phyloP scores from a whole-genome alignment of 2,329 filamentous ascomycete species.

The Calonectria multiphialidica region DNA sequence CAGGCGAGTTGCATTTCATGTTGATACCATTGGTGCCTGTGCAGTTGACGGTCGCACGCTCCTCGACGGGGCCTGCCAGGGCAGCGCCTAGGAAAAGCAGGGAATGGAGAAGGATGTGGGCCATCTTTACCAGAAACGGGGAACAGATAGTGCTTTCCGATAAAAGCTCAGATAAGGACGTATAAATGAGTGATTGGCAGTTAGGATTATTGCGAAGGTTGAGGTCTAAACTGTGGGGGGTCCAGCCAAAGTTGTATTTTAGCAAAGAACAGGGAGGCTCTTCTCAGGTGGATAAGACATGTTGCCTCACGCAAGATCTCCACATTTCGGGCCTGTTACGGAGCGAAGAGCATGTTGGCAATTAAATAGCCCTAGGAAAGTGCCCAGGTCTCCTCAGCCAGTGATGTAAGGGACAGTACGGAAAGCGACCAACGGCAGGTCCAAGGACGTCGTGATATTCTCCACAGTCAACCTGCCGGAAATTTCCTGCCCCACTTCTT shows the following conservation, averaged over 20 bases:
- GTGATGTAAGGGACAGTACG: not conserved
- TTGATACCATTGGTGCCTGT: conserved; percentile 27
- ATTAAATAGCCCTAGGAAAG: not conserved
- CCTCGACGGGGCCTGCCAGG: conserved; percentile 14
- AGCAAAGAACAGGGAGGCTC: not conserved
- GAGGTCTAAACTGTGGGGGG: not conserved
- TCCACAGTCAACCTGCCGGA: not conserved
- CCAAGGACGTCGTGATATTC: not conserved
- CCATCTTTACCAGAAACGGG: conserved; percentile 12
- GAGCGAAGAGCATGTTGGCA: not conserved
- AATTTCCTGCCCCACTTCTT: not conserved
- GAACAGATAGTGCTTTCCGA: conserved; percentile 9
- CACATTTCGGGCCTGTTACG: not conserved
- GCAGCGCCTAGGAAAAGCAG: conserved; percentile 21
- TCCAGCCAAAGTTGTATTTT: not conserved
- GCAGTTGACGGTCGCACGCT: conserved; percentile 4
- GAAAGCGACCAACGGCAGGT: not conserved
- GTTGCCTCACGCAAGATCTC: not conserved
- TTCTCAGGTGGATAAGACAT: not conserved
- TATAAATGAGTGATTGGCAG: conserved; percentile 6
- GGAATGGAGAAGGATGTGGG: conserved; percentile 23
- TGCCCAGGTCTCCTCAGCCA: too few relatives aligned
- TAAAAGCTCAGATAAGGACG: not conserved
- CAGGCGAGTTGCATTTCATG: conserved; percentile 24
- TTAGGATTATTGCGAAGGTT: not conserved